A percentile compares a stretch with the other conserved stretches of the same genome.
phyloP scores from a whole-genome alignment of 306 rosid species.

The Gastrolobium bilobum region DNA sequence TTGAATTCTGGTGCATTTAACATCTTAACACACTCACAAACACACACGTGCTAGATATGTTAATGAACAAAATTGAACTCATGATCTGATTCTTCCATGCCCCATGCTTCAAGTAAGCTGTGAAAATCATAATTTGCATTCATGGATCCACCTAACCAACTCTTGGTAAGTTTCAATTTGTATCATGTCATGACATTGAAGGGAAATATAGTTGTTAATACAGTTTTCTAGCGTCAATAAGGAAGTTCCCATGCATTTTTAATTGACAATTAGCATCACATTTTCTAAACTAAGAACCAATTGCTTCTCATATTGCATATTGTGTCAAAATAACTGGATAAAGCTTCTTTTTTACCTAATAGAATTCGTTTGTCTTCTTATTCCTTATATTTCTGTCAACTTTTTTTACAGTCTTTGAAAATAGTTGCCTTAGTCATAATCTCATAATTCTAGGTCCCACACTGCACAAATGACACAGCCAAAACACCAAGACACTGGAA shows the following conservation, averaged over 20 bases:
- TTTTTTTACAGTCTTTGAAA: constrained; percentile 6
- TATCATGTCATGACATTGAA: constrained; percentile 16
- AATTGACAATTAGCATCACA: background rate
- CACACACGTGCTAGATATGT: background rate
- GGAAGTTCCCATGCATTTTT: background rate
- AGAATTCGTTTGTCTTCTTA: background rate
- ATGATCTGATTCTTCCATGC: constrained; percentile 20
- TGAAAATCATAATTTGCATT: constrained; percentile 32
- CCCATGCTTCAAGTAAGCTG: constrained; percentile 9
- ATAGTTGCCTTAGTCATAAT: constrained; percentile 26
- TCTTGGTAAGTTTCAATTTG: constrained; percentile 25
- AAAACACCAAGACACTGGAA: constrained; percentile 14
- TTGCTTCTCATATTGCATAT: constrained; percentile 3
- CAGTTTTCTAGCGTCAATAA: constrained; percentile 19
- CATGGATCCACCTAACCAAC: constrained; percentile 20
- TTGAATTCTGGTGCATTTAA: constrained; percentile 25
- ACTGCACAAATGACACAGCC: constrained; percentile 13
- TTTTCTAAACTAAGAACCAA: constrained; percentile 7
- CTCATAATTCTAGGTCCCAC: constrained; percentile 9
- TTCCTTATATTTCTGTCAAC: constrained; percentile 31
- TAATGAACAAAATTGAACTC: constrained; percentile 5
- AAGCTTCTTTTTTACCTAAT: constrained; percentile 19
- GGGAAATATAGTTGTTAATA: constrained; percentile 39
- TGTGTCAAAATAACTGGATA: constrained; percentile 29
- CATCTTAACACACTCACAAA: constrained; percentile 2